Percentiles rank a stretch among this genome's conserved stretches.
These are phyloP conservation scores for Cryptococcus deneoformans DNA, from an alignment of 1,284 basidiomycete species.

Conservation along the genomic window DNA sequence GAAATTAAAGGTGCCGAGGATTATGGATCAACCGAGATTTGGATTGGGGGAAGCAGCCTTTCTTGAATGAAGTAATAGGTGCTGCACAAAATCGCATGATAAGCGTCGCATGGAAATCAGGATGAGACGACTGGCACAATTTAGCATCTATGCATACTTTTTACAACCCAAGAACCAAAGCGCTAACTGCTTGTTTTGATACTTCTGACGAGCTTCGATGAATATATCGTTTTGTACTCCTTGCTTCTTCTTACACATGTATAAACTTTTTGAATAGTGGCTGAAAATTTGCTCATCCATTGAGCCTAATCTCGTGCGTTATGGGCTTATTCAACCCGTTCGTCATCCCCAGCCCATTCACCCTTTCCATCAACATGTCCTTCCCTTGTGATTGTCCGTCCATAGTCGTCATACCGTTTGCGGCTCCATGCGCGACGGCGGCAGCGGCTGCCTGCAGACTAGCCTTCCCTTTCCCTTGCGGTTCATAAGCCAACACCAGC, in stretches of 20 bases:
- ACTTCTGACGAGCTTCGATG: neutral
- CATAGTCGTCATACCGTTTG: neutral
- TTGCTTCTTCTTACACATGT: neutral
- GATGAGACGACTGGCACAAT: neutral
- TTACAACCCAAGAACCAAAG: constrained; percentile 1
- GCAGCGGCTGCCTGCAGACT: neutral
- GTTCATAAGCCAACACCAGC: constrained; percentile 42
- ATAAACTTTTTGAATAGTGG: neutral
- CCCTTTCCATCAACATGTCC: constrained; percentile 1
- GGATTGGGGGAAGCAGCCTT: constrained; percentile 51
- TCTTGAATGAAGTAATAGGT: neutral
- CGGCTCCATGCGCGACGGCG: neutral
- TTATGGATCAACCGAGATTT: constrained; percentile 62
- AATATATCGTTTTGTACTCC: neutral
- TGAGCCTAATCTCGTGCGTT: constrained; percentile 13
- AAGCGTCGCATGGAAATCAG: too few relatives aligned
- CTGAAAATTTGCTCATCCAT: constrained; percentile 2
- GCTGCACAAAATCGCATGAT: too few relatives aligned
- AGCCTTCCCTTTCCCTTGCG: constrained; percentile 18
- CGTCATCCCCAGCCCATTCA: constrained; percentile 1
- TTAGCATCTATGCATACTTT: constrained; percentile 2
- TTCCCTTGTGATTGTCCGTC: neutral
- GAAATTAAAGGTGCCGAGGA: constrained; percentile 58
- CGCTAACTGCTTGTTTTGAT: neutral
- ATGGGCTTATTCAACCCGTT: constrained; percentile 2